Conservation (phyloP, 306 rosid species). For the Quercus robur region DNA sequence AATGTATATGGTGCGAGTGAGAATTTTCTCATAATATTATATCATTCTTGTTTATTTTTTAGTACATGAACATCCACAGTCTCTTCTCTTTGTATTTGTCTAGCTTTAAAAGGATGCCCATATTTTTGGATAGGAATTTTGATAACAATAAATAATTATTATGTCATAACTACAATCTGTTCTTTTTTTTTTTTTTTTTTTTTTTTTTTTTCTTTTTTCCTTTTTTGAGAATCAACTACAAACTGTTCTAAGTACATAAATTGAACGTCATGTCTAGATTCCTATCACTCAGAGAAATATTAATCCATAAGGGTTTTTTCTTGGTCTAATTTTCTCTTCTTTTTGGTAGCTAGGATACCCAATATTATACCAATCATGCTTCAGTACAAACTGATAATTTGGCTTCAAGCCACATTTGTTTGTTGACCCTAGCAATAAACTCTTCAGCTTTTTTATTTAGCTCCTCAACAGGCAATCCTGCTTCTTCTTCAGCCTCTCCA, state of each 20-base stretch:
- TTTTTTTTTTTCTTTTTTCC: no score
- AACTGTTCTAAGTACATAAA: not conserved
- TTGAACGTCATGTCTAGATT: not conserved
- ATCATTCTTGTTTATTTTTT: no score
- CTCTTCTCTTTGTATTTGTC: no score
- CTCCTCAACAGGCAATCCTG: constrained; percentile 34
- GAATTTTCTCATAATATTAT: no score
- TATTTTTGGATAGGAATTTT: no score
- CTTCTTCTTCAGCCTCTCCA: constrained; percentile 11
- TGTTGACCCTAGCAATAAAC: constrained; percentile 48
- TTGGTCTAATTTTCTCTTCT: not conserved
- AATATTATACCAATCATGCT: constrained; percentile 1
- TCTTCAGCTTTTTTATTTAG: constrained; percentile 42
- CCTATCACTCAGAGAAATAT: not conserved
- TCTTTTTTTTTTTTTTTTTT: no score
- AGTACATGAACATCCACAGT: no score
- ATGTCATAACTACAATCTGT: not conserved
- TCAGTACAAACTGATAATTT: not conserved
- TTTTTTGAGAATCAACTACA: not conserved
- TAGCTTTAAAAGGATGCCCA: no score
- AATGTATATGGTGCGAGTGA: no score
- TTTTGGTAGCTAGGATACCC: not conserved
- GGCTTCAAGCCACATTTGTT: constrained; percentile 45
- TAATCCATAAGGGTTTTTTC: not conserved
- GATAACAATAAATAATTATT: no score